Evolutionary conservation across 495 filamentous ascomycete genomes (phyloP), one percentile per base, ranked within the genome.

Genomic region (Penicillium riverlandense): DNA sequence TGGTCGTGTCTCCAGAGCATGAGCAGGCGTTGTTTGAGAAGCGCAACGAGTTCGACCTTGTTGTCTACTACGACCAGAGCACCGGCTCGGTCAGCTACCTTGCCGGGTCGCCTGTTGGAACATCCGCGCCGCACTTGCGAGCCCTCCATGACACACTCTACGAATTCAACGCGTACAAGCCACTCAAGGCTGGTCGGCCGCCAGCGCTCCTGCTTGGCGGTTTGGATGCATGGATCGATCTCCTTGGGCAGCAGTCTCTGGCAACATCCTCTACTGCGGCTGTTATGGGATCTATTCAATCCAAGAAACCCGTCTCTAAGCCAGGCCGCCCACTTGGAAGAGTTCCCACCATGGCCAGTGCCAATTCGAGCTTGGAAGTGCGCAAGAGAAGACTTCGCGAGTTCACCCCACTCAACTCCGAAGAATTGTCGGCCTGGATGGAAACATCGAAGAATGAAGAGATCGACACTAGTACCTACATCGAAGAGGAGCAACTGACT

Each of bases 1-100:
- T 96, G 45, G 77, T 95, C 9, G 67, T 96, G 8, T 85, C 84
- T 2, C 88, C 92, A 6, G 70, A 85, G 14, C 55, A 67, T 37
- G 92, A 98, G 57, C 82, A 83, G 49, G 60, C 69, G 1, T 66
- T 88, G 12, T 94, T 95, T 48, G 81, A 86, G 32, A 74, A 75
- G 39, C 78, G 92, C 16, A 74, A 92, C 49, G 76, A 85, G 49
- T 95, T 82, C 55, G 89, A 96, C 53, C 57, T 95, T 41, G 75
- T 97, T 16, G 86, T 97, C 2, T 94, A 94, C 53, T 94, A 97
- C 59, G 90, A 99, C 58, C 78, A 88, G 52, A 64, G 65, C 27
- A 83, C 83, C 2, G 56, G 56, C 16, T 74, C 85, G 53, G 69
- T 70, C 44, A 65, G 60, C 35, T 80, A 68, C 54, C 67, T 69